Conservation (phyloP, 2,329 filamentous ascomycete species). For the Ilyonectria mors-panacis region DNA sequence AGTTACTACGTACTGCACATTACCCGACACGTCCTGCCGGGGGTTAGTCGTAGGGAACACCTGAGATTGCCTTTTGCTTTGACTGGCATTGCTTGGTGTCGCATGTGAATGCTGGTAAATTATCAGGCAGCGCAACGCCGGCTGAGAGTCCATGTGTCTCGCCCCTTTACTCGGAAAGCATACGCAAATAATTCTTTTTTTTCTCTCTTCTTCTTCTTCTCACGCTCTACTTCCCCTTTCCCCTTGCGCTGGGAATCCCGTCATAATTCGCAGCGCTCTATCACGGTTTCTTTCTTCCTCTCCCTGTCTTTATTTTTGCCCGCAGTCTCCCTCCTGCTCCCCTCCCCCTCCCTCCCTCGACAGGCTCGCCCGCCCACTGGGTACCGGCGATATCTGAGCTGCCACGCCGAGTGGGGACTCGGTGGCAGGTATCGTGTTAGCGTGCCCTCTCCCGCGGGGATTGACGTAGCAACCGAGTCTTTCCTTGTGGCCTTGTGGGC, state of each 20-base stretch:
- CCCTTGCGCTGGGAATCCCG: background rate
- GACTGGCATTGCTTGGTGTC: constrained; percentile 12
- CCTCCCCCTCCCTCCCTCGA: background rate
- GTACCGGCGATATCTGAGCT: constrained; percentile 23
- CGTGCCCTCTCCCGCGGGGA: constrained; percentile 43
- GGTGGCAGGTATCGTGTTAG: constrained; percentile 33
- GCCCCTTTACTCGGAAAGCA: constrained; percentile 3
- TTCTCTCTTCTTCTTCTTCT: background rate
- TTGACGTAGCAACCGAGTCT: constrained; percentile 36
- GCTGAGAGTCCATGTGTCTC: background rate
- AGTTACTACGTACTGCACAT: background rate
- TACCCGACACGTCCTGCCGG: constrained; percentile 4
- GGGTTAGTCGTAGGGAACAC: background rate
- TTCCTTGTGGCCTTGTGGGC: constrained; percentile 26
- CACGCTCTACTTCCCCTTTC: background rate
- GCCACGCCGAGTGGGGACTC: constrained; percentile 31
- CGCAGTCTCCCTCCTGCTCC: background rate
- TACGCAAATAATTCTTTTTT: background rate
- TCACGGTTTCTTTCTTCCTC: background rate
- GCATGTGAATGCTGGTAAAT: constrained; percentile 21
- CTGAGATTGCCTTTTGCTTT: constrained; percentile 1
- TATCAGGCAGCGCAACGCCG: background rate
- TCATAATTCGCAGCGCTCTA: background rate
- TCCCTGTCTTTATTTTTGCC: background rate
- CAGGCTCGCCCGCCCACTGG: constrained; percentile 12